Evolutionary conservation across 2,329 filamentous ascomycete genomes (phyloP).

Genomic region (Microdochium trichocladiopsis): DNA sequence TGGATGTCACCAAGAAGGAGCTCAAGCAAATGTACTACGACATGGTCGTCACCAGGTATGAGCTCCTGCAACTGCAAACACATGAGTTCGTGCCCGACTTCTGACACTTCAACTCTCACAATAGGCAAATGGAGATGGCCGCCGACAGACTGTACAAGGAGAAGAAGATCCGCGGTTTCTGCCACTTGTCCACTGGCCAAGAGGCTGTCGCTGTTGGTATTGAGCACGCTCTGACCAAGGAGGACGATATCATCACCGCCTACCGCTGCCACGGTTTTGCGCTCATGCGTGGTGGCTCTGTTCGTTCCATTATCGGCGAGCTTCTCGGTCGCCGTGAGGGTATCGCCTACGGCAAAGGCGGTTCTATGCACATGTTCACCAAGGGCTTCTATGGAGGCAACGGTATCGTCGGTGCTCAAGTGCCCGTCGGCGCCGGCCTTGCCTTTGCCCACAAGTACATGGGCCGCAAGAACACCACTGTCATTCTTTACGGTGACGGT

Average conservation of each 20-base stretch:
- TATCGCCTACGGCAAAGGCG: slow-evolving; percentile 98
- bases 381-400: slow-evolving; percentile 98
- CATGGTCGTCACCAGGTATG: slow-evolving; percentile 91
- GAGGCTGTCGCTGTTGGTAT: slow-evolving; percentile 97
- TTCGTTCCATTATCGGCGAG: slow-evolving; percentile 93
- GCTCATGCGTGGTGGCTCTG: slow-evolving; percentile 85
- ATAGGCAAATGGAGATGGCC: slow-evolving; percentile 98
- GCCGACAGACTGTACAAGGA: slow-evolving; percentile 99
- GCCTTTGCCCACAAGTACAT: slow-evolving; percentile 97
- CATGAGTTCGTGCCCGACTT: slow-evolving; percentile 3
- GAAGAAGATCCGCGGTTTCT: slow-evolving; percentile 99
- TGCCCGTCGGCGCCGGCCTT: slow-evolving; percentile 91
- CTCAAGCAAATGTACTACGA: slow-evolving; percentile 98
- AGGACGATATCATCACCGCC: slow-evolving; percentile 93
- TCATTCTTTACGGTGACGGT: slow-evolving; percentile 95
- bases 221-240: slow-evolving; percentile 86
- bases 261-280: slow-evolving; percentile 99
- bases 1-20: slow-evolving; percentile 94
- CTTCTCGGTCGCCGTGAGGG: slow-evolving; percentile 90
- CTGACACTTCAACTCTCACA: slow-evolving; percentile 2
- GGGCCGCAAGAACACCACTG: slow-evolving; percentile 74
- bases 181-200: slow-evolving; percentile 94
- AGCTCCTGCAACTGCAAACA: slow-evolving; percentile 5
- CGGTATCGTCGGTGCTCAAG: slow-evolving; percentile 97
- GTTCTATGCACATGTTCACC: slow-evolving; percentile 99